Base-by-base conservation (phyloP, 2,329 filamentous ascomycete species). In the Coleophoma eucalyptorum region DNA sequence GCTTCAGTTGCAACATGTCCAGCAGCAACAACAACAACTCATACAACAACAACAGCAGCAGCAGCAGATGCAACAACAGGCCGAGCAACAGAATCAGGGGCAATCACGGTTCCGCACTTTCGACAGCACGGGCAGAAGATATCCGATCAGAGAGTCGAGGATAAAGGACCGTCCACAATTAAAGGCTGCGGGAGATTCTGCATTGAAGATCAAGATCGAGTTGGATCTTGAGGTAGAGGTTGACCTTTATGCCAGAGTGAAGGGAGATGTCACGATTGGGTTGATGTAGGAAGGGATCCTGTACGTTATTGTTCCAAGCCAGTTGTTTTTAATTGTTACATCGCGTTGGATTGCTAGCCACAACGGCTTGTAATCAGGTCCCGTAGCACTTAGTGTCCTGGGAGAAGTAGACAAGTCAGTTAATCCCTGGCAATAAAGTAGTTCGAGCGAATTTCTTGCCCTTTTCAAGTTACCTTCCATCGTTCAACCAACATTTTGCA, bases 151-250 rank as follows among this genome's bases (percentile, higher is more conserved):
- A 16, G 56, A 58, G 40, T 52, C 50, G 10, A 43, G 56, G 26
- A 58, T 58, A 19, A 58, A 58, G 41, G 56, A 58, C 26, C 47
- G 56, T 12, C 52, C 53, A 8, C 33, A 43, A 3, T 19, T 32
- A 10, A 43, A 44, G 18, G 48, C 45, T 5, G 53, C 52, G 5
- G 32, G 20, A 3, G 46, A 57, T 16, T 50, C 49, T 40, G 46
- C 49, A 5, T 41, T 58, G 21, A 58, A 55, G 51, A 57, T 58
- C 40, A 58, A 58, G 52, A 55, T 58, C 21, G 54, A 56, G 52
- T 43, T 58, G 32, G 56, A 58, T 53, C 20, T 58, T 11, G 56
- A 58, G 47, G 54, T 58, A 7, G 56, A 58, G 49, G 56, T 57
- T 6, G 46, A 49, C 19, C 35, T 44, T 8, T 44, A 44, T n/a